Percentiles rank a stretch among this genome's conserved stretches.
Evolutionary conservation across 495 filamentous ascomycete genomes (phyloP).

Genomic region (Podospora tetraspora): DNA sequence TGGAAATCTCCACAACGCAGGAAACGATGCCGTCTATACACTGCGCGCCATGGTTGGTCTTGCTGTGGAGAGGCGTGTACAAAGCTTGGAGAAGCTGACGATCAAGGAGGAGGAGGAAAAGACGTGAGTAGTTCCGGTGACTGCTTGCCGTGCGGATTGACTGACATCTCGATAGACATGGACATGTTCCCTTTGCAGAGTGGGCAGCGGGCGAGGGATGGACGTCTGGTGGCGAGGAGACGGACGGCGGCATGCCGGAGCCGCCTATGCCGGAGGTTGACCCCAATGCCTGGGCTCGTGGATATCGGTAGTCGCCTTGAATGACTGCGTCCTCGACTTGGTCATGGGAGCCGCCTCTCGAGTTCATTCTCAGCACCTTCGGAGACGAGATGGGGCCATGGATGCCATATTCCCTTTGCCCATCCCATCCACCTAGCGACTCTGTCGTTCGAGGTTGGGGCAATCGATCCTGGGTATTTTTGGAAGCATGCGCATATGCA

Average conservation of each 20-base stretch:
- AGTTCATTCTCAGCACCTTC: neutral
- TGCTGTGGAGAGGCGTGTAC: slow-evolving; percentile 40
- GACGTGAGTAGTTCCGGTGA: neutral
- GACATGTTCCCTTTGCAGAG: slow-evolving; percentile 16
- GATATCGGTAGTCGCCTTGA: neutral
- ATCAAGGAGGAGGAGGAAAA: neutral
- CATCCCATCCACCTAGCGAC: no score
- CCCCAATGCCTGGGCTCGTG: neutral
- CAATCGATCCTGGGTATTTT: neutral
- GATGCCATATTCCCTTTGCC: neutral
- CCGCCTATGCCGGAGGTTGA: neutral
- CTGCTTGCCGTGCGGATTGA: neutral
- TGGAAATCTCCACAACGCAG: slow-evolving; percentile 77
- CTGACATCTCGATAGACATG: neutral
- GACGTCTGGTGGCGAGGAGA: slow-evolving; percentile 26
- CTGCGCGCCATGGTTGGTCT: slow-evolving; percentile 69
- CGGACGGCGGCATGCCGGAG: slow-evolving; percentile 26
- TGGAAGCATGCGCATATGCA: neutral
- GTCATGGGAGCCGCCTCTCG: neutral
- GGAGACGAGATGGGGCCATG: neutral
- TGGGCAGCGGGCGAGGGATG: slow-evolving; percentile 26
- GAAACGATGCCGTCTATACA: slow-evolving; percentile 91
- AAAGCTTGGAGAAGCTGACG: neutral
- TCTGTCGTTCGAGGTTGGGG: neutral
- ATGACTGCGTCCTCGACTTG: neutral